A percentile compares a stretch with the other conserved stretches of the same genome.
These are phyloP conservation scores for Erythrobasidium yunnanense DNA, from an alignment of 768 basidiomycete genomes.

Conservation along the genomic window DNA sequence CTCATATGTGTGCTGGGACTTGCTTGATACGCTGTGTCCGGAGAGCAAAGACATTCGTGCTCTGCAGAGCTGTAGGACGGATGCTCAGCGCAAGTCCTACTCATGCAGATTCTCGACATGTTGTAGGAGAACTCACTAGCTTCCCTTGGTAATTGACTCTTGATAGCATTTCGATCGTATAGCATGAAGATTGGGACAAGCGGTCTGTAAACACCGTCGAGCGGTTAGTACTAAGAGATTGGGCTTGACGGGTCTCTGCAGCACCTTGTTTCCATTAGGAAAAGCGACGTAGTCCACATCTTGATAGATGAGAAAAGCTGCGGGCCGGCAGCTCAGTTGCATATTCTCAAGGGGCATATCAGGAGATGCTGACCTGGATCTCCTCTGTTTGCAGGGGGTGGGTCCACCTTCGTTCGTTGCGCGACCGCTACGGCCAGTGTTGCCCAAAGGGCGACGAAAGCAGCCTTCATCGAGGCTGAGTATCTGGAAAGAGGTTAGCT, in stretches of 20 bases:
- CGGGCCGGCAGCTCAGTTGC: not conserved
- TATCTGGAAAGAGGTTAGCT: too few species aligned
- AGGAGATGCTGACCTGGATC: too few species aligned
- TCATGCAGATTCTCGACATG: not conserved
- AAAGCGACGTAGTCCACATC: not conserved
- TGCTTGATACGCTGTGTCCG: not conserved
- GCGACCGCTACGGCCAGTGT: too few species aligned
- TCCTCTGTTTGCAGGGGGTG: too few species aligned
- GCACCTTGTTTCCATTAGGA: not conserved
- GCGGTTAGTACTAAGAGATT: too few species aligned
- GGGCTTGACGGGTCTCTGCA: not conserved
- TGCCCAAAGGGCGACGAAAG: too few species aligned
- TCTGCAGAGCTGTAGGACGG: not conserved
- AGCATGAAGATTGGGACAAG: not conserved
- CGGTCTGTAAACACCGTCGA: not conserved
- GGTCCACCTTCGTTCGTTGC: too few species aligned
- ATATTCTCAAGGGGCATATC: too few species aligned
- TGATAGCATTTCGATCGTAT: not conserved
- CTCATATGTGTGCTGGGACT: too few species aligned
- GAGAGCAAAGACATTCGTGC: not conserved
- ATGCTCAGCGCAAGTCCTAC: too few species aligned
- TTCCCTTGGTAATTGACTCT: too few species aligned
- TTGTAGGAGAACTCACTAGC: not conserved
- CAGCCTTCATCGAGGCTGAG: too few species aligned
- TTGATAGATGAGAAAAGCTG: not conserved